These are phyloP conservation scores for Akanthomyces lecanii DNA, from an alignment of 2,329 filamentous ascomycete genomes.

Conservation along the genomic window DNA sequence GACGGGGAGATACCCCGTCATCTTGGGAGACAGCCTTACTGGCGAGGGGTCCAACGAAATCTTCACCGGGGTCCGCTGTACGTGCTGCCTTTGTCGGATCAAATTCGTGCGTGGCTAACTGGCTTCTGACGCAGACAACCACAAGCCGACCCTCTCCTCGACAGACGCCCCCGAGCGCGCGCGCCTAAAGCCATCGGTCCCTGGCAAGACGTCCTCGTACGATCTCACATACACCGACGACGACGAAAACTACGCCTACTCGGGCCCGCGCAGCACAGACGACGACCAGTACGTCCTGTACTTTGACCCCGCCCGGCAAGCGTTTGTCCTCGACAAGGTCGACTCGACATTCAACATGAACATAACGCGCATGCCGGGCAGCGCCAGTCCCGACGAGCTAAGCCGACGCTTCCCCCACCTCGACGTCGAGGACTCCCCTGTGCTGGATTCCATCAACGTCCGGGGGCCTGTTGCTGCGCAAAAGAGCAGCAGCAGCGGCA, in stretches of 20 bases:
- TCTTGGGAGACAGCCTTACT: slow-evolving; percentile 58
- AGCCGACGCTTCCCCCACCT: slow-evolving; percentile 66
- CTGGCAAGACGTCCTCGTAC: slow-evolving; percentile 49
- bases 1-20: slow-evolving; percentile 57
- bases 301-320: slow-evolving; percentile 70
- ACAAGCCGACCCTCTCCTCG: slow-evolving; percentile 52
- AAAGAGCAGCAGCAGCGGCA: not conserved
- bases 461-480: not conserved
- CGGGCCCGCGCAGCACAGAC: slow-evolving; percentile 53
- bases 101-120: not conserved
- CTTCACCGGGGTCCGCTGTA: slow-evolving; percentile 59
- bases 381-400: slow-evolving; percentile 59
- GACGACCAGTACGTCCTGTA: slow-evolving; percentile 63
- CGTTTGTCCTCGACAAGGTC: slow-evolving; percentile 76
- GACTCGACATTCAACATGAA: slow-evolving; percentile 88
- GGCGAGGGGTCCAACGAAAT: slow-evolving; percentile 53
- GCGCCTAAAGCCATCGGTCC: slow-evolving; percentile 47
- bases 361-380: slow-evolving; percentile 63
- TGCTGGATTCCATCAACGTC: slow-evolving; percentile 20
- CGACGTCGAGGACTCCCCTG: slow-evolving; percentile 30
- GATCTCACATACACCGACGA: slow-evolving; percentile 53
- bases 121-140: slow-evolving; percentile 49
- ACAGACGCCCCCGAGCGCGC: slow-evolving; percentile 44
- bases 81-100: slow-evolving; percentile 22
- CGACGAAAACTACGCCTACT: slow-evolving; percentile 55